phyloP scores from a whole-genome alignment of 805 yeast species.

The Ogataea nonfermentans region DNA sequence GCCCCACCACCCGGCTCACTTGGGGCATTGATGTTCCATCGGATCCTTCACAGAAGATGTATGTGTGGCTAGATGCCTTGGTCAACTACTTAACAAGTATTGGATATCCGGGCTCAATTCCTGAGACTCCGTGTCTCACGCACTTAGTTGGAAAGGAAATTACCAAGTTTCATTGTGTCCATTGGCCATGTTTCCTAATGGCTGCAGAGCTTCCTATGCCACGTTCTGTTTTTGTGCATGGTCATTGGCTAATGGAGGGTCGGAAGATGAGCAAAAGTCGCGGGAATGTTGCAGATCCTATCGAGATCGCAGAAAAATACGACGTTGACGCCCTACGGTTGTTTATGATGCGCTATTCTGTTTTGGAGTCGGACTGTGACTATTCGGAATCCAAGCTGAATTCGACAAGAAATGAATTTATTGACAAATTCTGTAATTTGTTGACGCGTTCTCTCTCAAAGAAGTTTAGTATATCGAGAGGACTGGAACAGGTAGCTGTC shows the following conservation, averaged over 20 bases:
- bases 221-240: slow-evolving; percentile 75
- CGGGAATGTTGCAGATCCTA: slow-evolving; percentile 94
- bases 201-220: slow-evolving; percentile 79
- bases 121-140: slow-evolving; percentile 35
- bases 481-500: slow-evolving; percentile 33
- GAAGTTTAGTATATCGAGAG: slow-evolving; percentile 56
- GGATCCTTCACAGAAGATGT: slow-evolving; percentile 73
- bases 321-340: slow-evolving; percentile 76
- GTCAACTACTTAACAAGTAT: slow-evolving; percentile 73
- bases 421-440: slow-evolving; percentile 82
- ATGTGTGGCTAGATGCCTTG: slow-evolving; percentile 97
- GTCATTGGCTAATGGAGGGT: slow-evolving; percentile 92
- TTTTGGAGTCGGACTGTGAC: slow-evolving; percentile 74
- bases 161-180: slow-evolving; percentile 79
- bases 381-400: slow-evolving; percentile 60
- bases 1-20: slow-evolving; percentile 71
- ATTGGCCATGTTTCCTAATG: slow-evolving; percentile 90
- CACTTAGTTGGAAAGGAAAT: slow-evolving; percentile 95
- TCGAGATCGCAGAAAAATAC: slow-evolving; percentile 56
- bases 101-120: slow-evolving; percentile 48
- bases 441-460: slow-evolving; percentile 70
- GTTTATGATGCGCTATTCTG: slow-evolving; percentile 73
- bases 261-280: slow-evolving; percentile 89
- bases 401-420: slow-evolving; percentile 57
- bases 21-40: slow-evolving; percentile 94